Percentiles rank a stretch among this genome's conserved stretches.
phyloP scores from a whole-genome alignment of 2,329 filamentous ascomycete species.

The Pseudogymnoascus sp. region DNA sequence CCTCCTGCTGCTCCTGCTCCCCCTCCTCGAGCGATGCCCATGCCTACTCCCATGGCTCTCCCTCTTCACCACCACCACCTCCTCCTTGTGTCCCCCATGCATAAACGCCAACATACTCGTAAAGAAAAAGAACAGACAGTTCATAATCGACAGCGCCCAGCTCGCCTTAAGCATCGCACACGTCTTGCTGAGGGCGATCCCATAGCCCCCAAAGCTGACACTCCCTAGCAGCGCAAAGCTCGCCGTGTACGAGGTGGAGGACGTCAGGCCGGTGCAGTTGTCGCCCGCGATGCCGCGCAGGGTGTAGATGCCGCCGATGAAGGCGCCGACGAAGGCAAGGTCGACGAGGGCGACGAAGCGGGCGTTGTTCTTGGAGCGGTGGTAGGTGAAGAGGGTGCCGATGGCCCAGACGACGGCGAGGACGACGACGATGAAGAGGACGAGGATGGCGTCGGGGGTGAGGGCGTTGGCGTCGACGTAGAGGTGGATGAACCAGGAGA shows the following conservation, averaged over 20 bases:
- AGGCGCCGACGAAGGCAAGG: slow-evolving; percentile 51
- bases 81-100: slow-evolving; percentile 19
- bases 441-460: slow-evolving; percentile 53
- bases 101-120: slow-evolving; percentile 61
- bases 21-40: slow-evolving; percentile 19
- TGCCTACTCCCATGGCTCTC: slow-evolving; percentile 24
- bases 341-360: slow-evolving; percentile 53
- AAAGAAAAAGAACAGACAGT: slow-evolving; percentile 69
- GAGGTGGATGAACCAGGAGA: slow-evolving; percentile 56
- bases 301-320: slow-evolving; percentile 54
- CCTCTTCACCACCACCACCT: slow-evolving; percentile 16
- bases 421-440: slow-evolving; percentile 59
- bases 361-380: slow-evolving; percentile 52
- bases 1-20: slow-evolving; percentile 22
- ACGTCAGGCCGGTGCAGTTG: slow-evolving; percentile 57
- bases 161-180: slow-evolving; percentile 88
- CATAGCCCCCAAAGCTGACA: slow-evolving; percentile 43
- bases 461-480: slow-evolving; percentile 48
- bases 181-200: slow-evolving; percentile 57
- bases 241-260: slow-evolving; percentile 39
- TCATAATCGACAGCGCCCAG: slow-evolving; percentile 88
- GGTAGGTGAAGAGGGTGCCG: slow-evolving; percentile 58
- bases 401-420: slow-evolving; percentile 55
- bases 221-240: slow-evolving; percentile 54
- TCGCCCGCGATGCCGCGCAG: slow-evolving; percentile 50